Base-by-base conservation (phyloP, 345 rosid genomes). In the Aquilaria sinensis region DNA sequence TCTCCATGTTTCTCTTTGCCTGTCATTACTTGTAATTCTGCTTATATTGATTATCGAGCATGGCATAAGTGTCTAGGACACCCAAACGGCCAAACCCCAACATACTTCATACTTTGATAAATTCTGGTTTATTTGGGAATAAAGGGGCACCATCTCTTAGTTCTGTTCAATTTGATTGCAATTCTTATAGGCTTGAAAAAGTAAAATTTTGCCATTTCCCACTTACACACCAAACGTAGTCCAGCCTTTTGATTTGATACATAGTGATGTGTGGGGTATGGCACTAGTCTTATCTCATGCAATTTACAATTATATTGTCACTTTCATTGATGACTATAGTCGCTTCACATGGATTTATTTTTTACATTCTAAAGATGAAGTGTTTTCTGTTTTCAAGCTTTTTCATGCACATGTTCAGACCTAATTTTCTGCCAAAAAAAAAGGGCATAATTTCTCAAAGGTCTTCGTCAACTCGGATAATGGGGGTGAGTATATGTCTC, bases 221-320 rank as follows among this genome's bases (percentile, higher is more conserved):
- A 4, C 4, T 49, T 33, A 29, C 30, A 30, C 0, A 12, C 54
- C 6, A 11, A 37, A 23, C 23, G 23, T 23, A 23, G 23, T 23
- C 1, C 10, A 48, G 0, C 47, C 0, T 48, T 49, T 61, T 48
- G 54, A 61, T 29, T 7, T 61, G 2, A 47, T 61, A n/a, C 64
- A 61, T 61, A 61, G 37, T 49, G 64, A 61, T 61, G 64, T 47
- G 6, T 61, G 54, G 10, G 64, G 64, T 6, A 61, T 61, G 16
- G 41, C 64, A 47, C 56, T 4, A 2, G 6, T 11, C 31, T 16
- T 7, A 9, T 66, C 31, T 50, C 51, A 66, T 49, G 57, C 33
- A 9, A 16, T 34, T 33, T 57, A 49, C 41, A 57, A 51, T n/a
- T 66, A 66, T 8, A 16, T 66, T 16, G 51, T 57, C 6, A 29